Conservation (phyloP, 805 yeast genomes). For the Myxozyma nipponensis region DNA sequence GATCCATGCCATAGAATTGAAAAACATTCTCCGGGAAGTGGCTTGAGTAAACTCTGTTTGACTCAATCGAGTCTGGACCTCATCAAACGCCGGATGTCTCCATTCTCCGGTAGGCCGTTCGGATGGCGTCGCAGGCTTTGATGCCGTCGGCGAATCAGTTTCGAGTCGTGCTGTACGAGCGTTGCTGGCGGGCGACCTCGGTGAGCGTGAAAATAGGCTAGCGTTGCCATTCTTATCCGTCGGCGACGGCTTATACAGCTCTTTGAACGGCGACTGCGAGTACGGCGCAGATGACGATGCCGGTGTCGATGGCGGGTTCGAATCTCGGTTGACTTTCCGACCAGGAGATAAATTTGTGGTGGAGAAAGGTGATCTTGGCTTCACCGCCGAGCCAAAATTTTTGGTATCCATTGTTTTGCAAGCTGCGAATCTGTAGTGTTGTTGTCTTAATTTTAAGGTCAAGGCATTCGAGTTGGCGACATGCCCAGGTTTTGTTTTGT, state of each 20-base stretch:
- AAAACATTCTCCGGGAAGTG: slow-evolving; percentile 25
- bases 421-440: no score
- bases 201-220: background rate
- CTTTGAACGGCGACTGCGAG: slow-evolving; percentile 24
- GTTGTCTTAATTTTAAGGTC: no score
- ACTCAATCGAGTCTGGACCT: slow-evolving; percentile 20
- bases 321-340: no score
- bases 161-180: background rate
- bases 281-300: slow-evolving; percentile 10
- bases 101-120: slow-evolving; percentile 29
- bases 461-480: no score
- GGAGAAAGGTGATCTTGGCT: no score
- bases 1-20: slow-evolving; percentile 26
- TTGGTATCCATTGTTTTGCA: no score
- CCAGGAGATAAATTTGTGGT: no score
- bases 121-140: slow-evolving; percentile 14
- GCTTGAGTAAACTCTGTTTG: slow-evolving; percentile 26
- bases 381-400: no score
- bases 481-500: no score
- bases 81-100: slow-evolving; percentile 30
- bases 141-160: slow-evolving; percentile 8
- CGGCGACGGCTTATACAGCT: slow-evolving; percentile 22
- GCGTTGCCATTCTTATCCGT: background rate
- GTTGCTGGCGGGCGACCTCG: slow-evolving; percentile 2
- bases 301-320: background rate